Conservation (phyloP, 345 rosid genomes). For the Arabis hirsuta region DNA sequence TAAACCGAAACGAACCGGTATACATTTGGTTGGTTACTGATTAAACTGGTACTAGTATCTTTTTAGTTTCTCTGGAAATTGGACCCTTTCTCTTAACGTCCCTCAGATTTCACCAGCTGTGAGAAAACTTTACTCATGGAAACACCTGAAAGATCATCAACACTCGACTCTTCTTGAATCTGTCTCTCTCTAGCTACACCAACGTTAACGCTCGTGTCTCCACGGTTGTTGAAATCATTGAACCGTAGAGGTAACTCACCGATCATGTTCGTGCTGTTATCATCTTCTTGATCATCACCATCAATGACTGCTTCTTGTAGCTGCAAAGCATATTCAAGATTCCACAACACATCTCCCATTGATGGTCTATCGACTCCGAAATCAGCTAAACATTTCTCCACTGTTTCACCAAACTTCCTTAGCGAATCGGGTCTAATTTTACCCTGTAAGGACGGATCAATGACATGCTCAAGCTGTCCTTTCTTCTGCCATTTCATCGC, state of each 20-base stretch:
- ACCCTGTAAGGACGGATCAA: conserved; percentile 64
- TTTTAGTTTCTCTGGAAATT: background rate
- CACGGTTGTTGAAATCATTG: conserved; percentile 56
- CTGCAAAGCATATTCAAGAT: conserved; percentile 85
- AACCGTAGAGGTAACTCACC: conserved; percentile 66
- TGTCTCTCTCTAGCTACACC: conserved; percentile 37
- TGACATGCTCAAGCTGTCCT: conserved; percentile 81
- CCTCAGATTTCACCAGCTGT: conserved; percentile 81
- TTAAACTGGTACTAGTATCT: too few species aligned
- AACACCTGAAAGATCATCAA: conserved; percentile 59
- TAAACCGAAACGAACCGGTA: background rate
- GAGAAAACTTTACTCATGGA: conserved; percentile 87
- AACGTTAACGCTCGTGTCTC: conserved; percentile 44
- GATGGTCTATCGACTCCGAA: conserved; percentile 82
- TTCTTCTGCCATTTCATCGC: conserved; percentile 90
- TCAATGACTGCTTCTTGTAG: conserved; percentile 67
- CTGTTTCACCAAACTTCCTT: conserved; percentile 82
- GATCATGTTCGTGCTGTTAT: conserved; percentile 73
- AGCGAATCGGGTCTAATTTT: conserved; percentile 73
- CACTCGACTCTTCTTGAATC: conserved; percentile 45
- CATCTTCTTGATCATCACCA: conserved; percentile 70
- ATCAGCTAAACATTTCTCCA: conserved; percentile 89
- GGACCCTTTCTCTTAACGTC: conserved; percentile 46
- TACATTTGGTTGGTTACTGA: background rate
- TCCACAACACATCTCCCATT: conserved; percentile 93